Percentiles rank a stretch among this genome's conserved stretches.
phyloP scores from a whole-genome alignment of 352 stramenopile species.

The Pythium dissotocum region DNA sequence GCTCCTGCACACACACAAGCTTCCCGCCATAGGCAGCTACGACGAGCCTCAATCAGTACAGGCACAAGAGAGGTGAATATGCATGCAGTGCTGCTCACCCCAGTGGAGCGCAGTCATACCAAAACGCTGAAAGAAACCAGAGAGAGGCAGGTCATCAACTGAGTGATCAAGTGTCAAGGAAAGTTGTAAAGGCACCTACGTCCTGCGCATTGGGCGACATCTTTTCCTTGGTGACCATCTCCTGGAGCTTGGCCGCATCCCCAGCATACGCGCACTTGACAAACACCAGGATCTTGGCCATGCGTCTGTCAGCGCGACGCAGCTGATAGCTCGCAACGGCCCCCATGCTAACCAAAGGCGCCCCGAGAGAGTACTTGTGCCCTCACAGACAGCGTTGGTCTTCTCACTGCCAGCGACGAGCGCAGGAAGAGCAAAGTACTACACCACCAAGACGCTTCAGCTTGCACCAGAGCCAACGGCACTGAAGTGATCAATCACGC shows the following conservation, averaged over 20 bases:
- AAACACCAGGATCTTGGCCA: constrained; percentile 51
- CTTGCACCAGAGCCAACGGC: too few relatives aligned
- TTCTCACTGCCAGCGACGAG: too few relatives aligned
- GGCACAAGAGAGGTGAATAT: neutral
- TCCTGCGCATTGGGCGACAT: constrained; percentile 58
- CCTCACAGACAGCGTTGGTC: too few relatives aligned
- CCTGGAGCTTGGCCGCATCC: constrained; percentile 45
- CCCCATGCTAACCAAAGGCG: constrained; percentile 15
- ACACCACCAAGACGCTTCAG: too few relatives aligned
- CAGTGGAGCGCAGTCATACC: constrained; percentile 82
- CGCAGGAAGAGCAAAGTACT: too few relatives aligned
- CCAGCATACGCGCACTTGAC: constrained; percentile 57
- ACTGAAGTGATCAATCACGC: too few relatives aligned
- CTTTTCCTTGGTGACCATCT: constrained; percentile 51
- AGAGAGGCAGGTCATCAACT: neutral
- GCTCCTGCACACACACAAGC: constrained; percentile 50
- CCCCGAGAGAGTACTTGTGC: neutral
- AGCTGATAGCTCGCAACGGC: constrained; percentile 27
- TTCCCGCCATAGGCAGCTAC: constrained; percentile 63
- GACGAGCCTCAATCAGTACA: neutral
- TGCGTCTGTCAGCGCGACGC: constrained; percentile 23
- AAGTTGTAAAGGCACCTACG: constrained; percentile 30
- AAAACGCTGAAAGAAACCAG: constrained; percentile 48
- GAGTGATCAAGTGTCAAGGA: neutral
- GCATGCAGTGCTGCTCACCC: constrained; percentile 35